phyloP scores from a whole-genome alignment of 2,329 filamentous ascomycete species.

The Nemania sp. region DNA sequence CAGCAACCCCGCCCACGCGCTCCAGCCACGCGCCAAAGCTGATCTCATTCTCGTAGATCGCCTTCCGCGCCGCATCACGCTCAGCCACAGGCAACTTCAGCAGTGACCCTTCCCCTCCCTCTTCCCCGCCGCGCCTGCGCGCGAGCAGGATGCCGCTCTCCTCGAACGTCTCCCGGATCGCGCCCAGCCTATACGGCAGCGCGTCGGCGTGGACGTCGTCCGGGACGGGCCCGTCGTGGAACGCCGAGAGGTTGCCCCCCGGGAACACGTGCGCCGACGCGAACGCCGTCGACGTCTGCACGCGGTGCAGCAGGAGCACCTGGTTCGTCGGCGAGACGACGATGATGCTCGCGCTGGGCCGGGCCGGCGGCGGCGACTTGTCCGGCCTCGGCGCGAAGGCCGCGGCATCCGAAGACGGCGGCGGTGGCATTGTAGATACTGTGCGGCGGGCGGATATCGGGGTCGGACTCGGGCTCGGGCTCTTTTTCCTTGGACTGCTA shows the following conservation, averaged over 20 bases:
- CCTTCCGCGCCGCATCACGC: slow-evolving; percentile 67
- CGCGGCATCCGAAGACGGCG: too few relatives aligned
- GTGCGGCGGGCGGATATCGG: too few relatives aligned
- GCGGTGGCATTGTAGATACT: too few relatives aligned
- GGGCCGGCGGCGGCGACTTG: slow-evolving; percentile 40
- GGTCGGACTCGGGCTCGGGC: too few relatives aligned
- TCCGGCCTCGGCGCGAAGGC: background rate
- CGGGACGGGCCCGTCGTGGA: slow-evolving; percentile 71
- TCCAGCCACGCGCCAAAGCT: slow-evolving; percentile 69
- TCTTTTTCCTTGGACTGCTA: too few relatives aligned
- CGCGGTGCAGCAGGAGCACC: slow-evolving; percentile 84
- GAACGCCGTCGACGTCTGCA: slow-evolving; percentile 81
- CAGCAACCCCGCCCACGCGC: slow-evolving; percentile 61
- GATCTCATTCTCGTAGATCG: slow-evolving; percentile 68
- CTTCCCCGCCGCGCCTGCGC: slow-evolving; percentile 42
- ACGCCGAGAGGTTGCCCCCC: slow-evolving; percentile 78
- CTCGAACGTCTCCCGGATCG: slow-evolving; percentile 91
- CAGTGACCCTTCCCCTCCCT: slow-evolving; percentile 52
- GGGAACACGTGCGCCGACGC: slow-evolving; percentile 95
- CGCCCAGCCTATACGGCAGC: slow-evolving; percentile 75
- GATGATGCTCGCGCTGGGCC: slow-evolving; percentile 66
- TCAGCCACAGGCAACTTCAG: slow-evolving; percentile 64
- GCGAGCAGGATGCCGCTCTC: slow-evolving; percentile 70
- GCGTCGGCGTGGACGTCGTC: slow-evolving; percentile 70
- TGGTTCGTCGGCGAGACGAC: slow-evolving; percentile 86